These are phyloP conservation scores for Aspergillus novofumigatus DNA, from an alignment of 2,329 filamentous ascomycete genomes.

Conservation along the genomic window DNA sequence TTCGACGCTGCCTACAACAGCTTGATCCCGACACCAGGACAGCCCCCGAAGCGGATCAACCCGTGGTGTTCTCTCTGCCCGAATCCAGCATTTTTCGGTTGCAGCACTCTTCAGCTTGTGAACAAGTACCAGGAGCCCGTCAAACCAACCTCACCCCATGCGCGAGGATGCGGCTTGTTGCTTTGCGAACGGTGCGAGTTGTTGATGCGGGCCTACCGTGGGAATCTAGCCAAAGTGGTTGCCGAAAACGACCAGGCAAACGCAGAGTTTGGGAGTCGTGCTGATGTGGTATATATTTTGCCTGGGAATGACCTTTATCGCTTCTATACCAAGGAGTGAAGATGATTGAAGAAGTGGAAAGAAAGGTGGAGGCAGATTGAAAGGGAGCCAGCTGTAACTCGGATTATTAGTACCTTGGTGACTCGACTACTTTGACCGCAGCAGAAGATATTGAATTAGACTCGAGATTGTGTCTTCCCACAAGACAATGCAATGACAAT, in stretches of 20 bases:
- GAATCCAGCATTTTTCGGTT: slow-evolving; percentile 35
- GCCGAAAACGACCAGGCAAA: slow-evolving; percentile 9
- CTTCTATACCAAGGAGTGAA: slow-evolving; percentile 3
- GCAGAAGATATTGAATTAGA: neutral
- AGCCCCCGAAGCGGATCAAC: slow-evolving; percentile 13
- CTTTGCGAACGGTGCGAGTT: slow-evolving; percentile 26
- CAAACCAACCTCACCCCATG: slow-evolving; percentile 5
- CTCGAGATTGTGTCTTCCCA: neutral
- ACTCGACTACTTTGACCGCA: neutral
- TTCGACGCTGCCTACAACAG: slow-evolving; percentile 23
- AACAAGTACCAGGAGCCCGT: slow-evolving; percentile 12
- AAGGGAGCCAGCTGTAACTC: neutral
- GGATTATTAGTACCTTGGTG: neutral
- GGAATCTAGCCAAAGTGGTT: slow-evolving; percentile 18
- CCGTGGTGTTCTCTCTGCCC: slow-evolving; percentile 42
- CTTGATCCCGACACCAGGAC: slow-evolving; percentile 14
- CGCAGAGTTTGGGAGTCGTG: slow-evolving; percentile 16
- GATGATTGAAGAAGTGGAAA: neutral
- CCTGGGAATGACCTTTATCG: slow-evolving; percentile 16
- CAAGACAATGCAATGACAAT: neutral
- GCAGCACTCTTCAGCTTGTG: slow-evolving; percentile 15
- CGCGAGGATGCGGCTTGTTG: slow-evolving; percentile 25
- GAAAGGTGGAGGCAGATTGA: neutral
- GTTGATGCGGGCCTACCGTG: slow-evolving; percentile 12
- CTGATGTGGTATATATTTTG: slow-evolving; percentile 25